These are phyloP conservation scores for Sporormia fimetaria DNA, from an alignment of 495 filamentous ascomycete genomes.

Conservation along the genomic window DNA sequence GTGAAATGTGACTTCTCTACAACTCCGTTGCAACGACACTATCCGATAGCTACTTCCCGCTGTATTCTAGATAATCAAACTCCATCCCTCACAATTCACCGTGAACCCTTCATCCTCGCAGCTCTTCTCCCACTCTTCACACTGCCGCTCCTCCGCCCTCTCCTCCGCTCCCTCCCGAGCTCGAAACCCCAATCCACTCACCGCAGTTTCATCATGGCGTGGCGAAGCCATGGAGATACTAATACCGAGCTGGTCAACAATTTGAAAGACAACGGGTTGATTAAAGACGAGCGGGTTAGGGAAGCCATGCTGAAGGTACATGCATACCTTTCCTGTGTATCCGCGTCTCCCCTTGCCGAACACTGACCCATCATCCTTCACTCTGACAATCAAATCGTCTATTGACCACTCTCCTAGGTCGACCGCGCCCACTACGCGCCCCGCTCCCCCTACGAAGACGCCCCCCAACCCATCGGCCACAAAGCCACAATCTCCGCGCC, in stretches of 20 bases:
- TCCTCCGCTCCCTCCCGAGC: constrained; percentile 15
- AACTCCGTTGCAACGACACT: too few relatives aligned
- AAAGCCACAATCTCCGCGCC: constrained; percentile 86
- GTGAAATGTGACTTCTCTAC: too few relatives aligned
- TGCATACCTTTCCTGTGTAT: neutral
- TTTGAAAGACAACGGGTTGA: constrained; percentile 57
- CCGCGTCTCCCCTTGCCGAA: constrained; percentile 1
- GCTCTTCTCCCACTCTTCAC: constrained; percentile 3
- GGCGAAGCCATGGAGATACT: constrained; percentile 67
- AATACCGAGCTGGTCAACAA: constrained; percentile 75
- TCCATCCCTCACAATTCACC: constrained; percentile 1
- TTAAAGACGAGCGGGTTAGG: constrained; percentile 58
- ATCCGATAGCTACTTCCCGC: too few relatives aligned
- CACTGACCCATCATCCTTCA: constrained; percentile 6
- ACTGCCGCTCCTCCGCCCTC: constrained; percentile 9
- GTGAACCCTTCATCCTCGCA: constrained; percentile 1
- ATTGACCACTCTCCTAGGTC: constrained; percentile 43
- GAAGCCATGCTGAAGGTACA: constrained; percentile 66
- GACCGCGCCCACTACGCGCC: constrained; percentile 79
- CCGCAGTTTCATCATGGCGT: constrained; percentile 57
- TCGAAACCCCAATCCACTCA: constrained; percentile 1
- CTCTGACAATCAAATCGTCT: constrained; percentile 1
- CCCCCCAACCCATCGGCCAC: constrained; percentile 80
- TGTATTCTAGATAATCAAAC: too few relatives aligned
- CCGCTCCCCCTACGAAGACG: constrained; percentile 65